A percentile compares a stretch with the other conserved stretches of the same genome.
These are phyloP conservation scores for Exophiala sp. DNA, from an alignment of 2,329 filamentous ascomycete species.

Conservation along the genomic window DNA sequence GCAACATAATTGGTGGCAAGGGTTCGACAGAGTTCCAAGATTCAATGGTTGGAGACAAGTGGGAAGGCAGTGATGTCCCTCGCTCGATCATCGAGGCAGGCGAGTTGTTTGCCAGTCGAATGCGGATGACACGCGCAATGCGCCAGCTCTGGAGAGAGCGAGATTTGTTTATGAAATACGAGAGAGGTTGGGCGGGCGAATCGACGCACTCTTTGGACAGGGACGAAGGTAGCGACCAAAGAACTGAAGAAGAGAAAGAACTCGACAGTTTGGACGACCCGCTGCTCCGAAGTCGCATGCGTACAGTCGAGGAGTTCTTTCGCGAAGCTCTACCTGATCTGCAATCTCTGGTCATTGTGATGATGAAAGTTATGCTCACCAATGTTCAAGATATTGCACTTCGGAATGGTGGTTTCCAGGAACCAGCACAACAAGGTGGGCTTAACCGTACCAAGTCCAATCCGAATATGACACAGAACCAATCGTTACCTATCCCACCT, in stretches of 20 bases:
- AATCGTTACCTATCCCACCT: conserved; percentile 26
- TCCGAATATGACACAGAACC: conserved; percentile 24
- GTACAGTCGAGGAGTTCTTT: conserved; percentile 77
- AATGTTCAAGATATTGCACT: conserved; percentile 81
- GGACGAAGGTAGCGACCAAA: conserved; percentile 7
- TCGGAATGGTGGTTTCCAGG: conserved; percentile 36
- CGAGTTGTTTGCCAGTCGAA: conserved; percentile 80
- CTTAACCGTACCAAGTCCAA: conserved; percentile 29
- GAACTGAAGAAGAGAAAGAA: conserved; percentile 38
- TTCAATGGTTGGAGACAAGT: conserved; percentile 70
- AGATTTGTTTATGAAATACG: conserved; percentile 83
- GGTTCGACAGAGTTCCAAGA: conserved; percentile 76
- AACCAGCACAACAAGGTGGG: conserved; percentile 46
- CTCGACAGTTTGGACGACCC: conserved; percentile 43
- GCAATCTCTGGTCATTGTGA: conserved; percentile 86
- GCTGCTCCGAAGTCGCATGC: conserved; percentile 59
- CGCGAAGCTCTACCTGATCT: conserved; percentile 71
- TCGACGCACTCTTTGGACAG: conserved; percentile 35
- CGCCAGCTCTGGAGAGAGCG: conserved; percentile 92
- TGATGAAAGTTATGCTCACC: conserved; percentile 78
- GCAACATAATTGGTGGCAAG: conserved; percentile 86
- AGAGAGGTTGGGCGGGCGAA: conserved; percentile 72
- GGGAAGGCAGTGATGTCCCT: conserved; percentile 91
- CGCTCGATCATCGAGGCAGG: conserved; percentile 93
- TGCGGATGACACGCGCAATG: conserved; percentile 85